Evolutionary conservation across 2,329 filamentous ascomycete species (phyloP), one percentile per base, ranked within the genome.

Genomic region (Claviceps digitariae): DNA sequence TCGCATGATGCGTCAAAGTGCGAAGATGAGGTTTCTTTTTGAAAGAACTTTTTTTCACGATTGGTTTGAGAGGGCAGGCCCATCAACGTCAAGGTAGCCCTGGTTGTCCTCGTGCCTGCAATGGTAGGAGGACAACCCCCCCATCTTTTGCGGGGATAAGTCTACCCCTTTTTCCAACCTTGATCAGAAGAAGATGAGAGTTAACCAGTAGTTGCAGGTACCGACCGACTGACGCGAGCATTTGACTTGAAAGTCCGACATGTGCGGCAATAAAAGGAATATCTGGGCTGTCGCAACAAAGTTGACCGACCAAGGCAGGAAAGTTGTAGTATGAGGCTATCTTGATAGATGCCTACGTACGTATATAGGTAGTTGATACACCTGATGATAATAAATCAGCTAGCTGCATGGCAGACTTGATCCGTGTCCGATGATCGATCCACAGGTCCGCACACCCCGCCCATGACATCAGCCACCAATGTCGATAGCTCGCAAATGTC

Each of bases 111-210:
- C 67, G 65, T 68, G 66, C 71, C 74, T 72, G 75, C 61, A 73
- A 77, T 72, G 74, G 72, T 67, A 67, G 63, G 71, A 70, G 68
- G 69, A 66, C 68, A 68, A 68, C 75, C 75, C 73, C 73, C 69
- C 69, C 67, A 61, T 58, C 57, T 52, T 51, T 53, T 53, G 57
- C 66, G 71, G 70, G 72, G 75, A 78, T 78, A 77, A 77, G 75
- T 78, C 59, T 60, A 54, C 57, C 60, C 55, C 45, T 38, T 47
- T 27, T 27, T 21, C 23, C 27, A 48, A 21, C 13, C 17, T 51
- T n/a, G 5, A 23, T 31, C 10, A 7, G 17, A 48, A 51, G 27
- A 31, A 41, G 38, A 21, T 20, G 29, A 23, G 45, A 43, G 53
- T 45, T 55, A 51, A 55, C 54, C 17, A 25, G 7, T n/a, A 10